phyloP scores from a whole-genome alignment of 345 rosid genomes.

The Eucalyptus polyanthemos region DNA sequence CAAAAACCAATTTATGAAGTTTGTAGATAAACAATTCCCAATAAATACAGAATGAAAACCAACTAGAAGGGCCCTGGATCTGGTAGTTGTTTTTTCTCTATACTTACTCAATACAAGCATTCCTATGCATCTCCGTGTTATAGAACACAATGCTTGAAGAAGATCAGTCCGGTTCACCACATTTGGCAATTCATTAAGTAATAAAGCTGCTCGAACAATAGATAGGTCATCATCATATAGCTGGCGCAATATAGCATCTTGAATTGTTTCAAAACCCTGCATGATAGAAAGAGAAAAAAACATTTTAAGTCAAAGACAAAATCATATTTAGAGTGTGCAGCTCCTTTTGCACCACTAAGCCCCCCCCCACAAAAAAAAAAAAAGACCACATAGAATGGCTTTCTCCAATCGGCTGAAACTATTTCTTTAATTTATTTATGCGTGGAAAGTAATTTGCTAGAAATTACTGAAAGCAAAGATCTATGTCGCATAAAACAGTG shows the following conservation, averaged over 20 bases:
- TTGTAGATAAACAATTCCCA: neutral
- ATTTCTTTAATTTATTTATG: neutral
- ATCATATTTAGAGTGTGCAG: neutral
- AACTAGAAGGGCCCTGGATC: neutral
- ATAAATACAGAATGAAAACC: neutral
- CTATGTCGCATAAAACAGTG: neutral
- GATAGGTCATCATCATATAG: conserved; percentile 75
- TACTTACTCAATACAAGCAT: conserved; percentile 44
- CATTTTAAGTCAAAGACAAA: neutral
- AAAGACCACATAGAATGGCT: neutral
- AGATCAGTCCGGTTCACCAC: conserved; percentile 36
- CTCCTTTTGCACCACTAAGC: neutral
- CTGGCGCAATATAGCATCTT: conserved; percentile 58
- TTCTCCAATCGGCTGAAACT: neutral
- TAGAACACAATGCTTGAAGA: conserved; percentile 36
- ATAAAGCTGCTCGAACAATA: conserved; percentile 63
- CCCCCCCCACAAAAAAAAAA: neutral
- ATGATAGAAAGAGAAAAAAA: neutral
- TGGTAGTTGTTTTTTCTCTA: neutral
- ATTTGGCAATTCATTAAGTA: conserved; percentile 49
- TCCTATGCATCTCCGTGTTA: conserved; percentile 41
- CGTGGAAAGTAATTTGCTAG: neutral
- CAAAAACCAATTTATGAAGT: neutral
- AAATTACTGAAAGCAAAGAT: neutral
- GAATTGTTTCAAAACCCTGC: conserved; percentile 58